Base-by-base conservation (phyloP, 2,329 filamentous ascomycete genomes). In the Graphium sp. region DNA sequence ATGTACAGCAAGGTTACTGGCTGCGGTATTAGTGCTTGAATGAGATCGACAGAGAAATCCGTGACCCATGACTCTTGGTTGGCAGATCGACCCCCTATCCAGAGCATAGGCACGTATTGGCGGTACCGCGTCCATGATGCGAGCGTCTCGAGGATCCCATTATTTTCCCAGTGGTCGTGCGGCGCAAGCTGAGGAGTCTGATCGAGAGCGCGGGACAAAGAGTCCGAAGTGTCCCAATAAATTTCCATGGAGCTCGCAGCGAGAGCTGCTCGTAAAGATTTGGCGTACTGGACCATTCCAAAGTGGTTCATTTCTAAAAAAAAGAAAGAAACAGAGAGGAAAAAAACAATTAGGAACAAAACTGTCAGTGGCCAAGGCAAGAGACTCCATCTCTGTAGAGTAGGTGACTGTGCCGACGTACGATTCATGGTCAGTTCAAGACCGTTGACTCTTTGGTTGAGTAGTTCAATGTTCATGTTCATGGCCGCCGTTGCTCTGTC, bases 221-320 rank as follows among this genome's bases (percentile, higher is more conserved):
- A 33, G 16, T 30, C 33, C 5, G 30, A 28, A 3, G 41, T 41
- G 41, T 34, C 43, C 46, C 25, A 42, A 41, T 26, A 41, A 42
- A 33, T 40, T 40, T 33, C 44, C 43, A 41, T 22, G 21, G 26
- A 22, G 20, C 28, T 29, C 12, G 29, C 21, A 30, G 31, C 24
- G 18, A 28, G 20, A 9, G 26, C 24, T 10, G 26, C 12, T 16
- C 24, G 18, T n/a, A 32, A 26, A n/a, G n/a, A 13, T 25, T 33
- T 26, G 22, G 27, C 9, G 26, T 22, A 19, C 18, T 26, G 31
- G 2, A 26, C 19, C 31, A 30, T 32, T 6, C 25, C 26, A 28
- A 35, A 35, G n/a, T 32, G 32, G 24, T 32, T 27, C 33, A 32
- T 34, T 22, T 16, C 21, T 29, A 22, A 11, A 14, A 16, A 21